A percentile compares a stretch with the other conserved stretches of the same genome.
Evolutionary conservation across 805 yeast species (phyloP).

Genomic region (Kazachstania psychrophila): DNA sequence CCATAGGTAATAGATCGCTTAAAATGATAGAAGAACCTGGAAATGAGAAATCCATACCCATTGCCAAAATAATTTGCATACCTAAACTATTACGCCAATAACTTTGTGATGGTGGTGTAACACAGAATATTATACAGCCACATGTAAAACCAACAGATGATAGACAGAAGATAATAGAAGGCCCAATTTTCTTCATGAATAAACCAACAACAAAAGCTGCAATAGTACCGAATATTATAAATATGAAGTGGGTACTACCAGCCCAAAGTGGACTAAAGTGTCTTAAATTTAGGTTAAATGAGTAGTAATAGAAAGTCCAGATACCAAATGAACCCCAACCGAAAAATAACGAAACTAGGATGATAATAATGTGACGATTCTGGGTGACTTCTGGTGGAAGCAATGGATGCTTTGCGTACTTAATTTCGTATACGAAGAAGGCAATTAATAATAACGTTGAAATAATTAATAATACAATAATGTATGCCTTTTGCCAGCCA

Average conservation of each 20-base stretch:
- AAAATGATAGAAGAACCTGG: conserved; percentile 64
- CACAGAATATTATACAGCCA: conserved; percentile 45
- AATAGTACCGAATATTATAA: conserved; percentile 43
- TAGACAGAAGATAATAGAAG: conserved; percentile 42
- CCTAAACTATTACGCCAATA: conserved; percentile 53
- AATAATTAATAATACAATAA: conserved; percentile 46
- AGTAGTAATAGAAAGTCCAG: conserved; percentile 59
- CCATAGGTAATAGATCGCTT: conserved; percentile 48
- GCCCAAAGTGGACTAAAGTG: conserved; percentile 39
- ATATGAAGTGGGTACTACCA: conserved; percentile 37
- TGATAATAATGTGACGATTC: conserved; percentile 36
- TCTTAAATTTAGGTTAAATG: conserved; percentile 41
- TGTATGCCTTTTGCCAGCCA: conserved; percentile 59
- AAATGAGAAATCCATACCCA: conserved; percentile 74
- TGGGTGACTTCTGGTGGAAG: conserved; percentile 44
- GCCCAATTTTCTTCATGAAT: conserved; percentile 38
- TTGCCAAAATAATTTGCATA: conserved; percentile 46
- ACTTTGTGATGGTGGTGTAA: conserved; percentile 48
- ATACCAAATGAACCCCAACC: conserved; percentile 79
- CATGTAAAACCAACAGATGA: conserved; percentile 46
- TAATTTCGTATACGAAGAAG: conserved; percentile 43
- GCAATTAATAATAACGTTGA: conserved; percentile 37
- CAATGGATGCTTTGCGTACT: conserved; percentile 40
- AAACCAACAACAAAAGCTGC: conserved; percentile 48
- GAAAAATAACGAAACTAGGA: conserved; percentile 41